These are phyloP conservation scores for Moesziomyces antarcticus DNA, from an alignment of 1,284 basidiomycete species.

Conservation along the genomic window DNA sequence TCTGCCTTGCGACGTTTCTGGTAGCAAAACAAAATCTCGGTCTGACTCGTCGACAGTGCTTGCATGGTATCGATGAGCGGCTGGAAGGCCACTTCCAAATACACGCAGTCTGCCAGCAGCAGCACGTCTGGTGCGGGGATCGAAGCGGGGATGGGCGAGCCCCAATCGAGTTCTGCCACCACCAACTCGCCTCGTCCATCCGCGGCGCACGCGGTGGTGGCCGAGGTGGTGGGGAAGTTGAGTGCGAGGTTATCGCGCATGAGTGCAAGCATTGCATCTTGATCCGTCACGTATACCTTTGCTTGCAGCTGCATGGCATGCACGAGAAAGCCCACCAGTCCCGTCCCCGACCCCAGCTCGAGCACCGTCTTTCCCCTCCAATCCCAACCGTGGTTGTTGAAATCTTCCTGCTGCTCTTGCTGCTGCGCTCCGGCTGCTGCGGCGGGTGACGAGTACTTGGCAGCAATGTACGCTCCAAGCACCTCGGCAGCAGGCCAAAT, in stretches of 20 bases:
- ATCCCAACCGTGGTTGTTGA: conserved; percentile 21
- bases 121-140: conserved; percentile 73
- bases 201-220: background rate
- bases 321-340: conserved; percentile 85
- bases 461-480: conserved; percentile 62
- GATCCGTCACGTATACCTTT: conserved; percentile 82
- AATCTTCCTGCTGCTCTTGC: conserved; percentile 6
- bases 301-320: conserved; percentile 74
- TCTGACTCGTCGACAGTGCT: conserved; percentile 72
- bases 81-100: conserved; percentile 87
- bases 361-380: conserved; percentile 71
- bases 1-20: conserved; percentile 95
- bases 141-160: conserved; percentile 63
- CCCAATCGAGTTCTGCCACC: conserved; percentile 46
- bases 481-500: conserved; percentile 94
- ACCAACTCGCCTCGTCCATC: background rate
- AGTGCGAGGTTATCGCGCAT: conserved; percentile 57
- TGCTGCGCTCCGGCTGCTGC: background rate
- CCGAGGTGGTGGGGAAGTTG: conserved; percentile 28
- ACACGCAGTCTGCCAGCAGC: conserved; percentile 80
- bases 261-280: conserved; percentile 72
- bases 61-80: conserved; percentile 83
- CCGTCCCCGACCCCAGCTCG: conserved; percentile 87
- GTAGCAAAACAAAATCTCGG: conserved; percentile 81
- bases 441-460: conserved; percentile 10